Base-by-base conservation (phyloP, 2,329 filamentous ascomycete genomes). In the Diaporthe ilicicola region DNA sequence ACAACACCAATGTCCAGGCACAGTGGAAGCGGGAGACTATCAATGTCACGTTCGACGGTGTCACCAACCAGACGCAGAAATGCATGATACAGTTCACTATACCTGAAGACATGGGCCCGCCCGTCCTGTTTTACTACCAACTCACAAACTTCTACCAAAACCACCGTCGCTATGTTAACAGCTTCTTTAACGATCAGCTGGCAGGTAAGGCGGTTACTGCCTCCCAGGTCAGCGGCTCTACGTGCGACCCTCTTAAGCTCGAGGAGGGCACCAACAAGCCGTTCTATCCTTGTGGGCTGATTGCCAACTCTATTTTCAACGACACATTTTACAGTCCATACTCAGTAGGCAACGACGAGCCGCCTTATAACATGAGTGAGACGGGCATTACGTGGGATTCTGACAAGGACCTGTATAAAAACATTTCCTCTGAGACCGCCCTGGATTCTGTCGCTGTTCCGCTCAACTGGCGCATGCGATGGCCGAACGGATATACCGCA, bases 121-220 rank as follows among this genome's bases (percentile, higher is more conserved):
- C 95, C 0, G 93, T 99, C 13, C 89, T 95, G 73, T 90, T 98
- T 82, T 99, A 98, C 85, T 99, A 99, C 82, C 92, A 93, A 76
- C 90, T 99, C 74, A 95, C 94, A 70, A 97, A 98, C 83, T 99
- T 99, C 84, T 98, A 98, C 85, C 96, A 99, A 82, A 99, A 99
- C 80, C 96, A 99, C 80, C 92, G 96, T 75, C 92, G 95, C 81
- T 99, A 99, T 76, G 96, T 98, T 72, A 93, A 94, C 79, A 97
- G 94, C 1, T 92, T 97, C 77, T 92, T 95, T 78, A 88, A 91
- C 70, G 87, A 93, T 66, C 96, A 99, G 82, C 86, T 99, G 67
- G 83, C 92, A 75, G 96, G 95, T 55, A 85, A 90, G 7, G 87
- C 86, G 13, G 87, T 93, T 22, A 84, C 85, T 39, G 88, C 87